Evolutionary conservation across 148 eudicot genomes (phyloP).

Genomic region (Rhododendron vialii): DNA sequence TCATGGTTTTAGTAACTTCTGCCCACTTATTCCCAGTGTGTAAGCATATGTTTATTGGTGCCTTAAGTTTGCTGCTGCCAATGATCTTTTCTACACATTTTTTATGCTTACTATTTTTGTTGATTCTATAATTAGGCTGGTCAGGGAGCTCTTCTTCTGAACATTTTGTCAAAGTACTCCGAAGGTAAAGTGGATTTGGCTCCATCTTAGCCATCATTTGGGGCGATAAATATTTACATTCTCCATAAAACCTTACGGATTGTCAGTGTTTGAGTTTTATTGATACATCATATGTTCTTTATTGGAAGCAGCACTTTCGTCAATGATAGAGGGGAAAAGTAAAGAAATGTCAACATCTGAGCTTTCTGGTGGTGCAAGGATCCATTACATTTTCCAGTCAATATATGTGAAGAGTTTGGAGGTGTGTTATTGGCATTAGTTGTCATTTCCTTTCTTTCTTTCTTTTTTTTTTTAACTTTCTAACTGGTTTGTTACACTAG

Average conservation of each 20-base stretch:
- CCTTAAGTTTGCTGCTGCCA: not conserved
- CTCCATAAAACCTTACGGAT: not conserved
- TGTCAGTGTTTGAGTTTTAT: not conserved
- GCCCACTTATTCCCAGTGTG: not conserved
- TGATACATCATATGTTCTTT: constrained; percentile 7
- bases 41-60: not conserved
- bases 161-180: constrained; percentile 80
- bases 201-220: not conserved
- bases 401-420: constrained; percentile 93
- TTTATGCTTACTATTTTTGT: not conserved
- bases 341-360: constrained; percentile 94
- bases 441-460: not conserved
- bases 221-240: not conserved
- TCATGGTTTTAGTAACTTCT: not conserved
- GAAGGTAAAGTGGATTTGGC: constrained; percentile 46
- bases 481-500: not conserved
- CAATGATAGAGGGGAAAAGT: constrained; percentile 88
- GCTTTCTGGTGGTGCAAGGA: constrained; percentile 94
- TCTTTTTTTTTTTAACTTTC: not conserved
- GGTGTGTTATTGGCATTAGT: constrained; percentile 34
- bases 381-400: constrained; percentile 90
- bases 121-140: constrained; percentile 45
- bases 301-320: constrained; percentile 72
- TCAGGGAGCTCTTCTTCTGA: constrained; percentile 78
- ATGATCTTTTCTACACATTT: not conserved